These are phyloP conservation scores for Aspergillus piperis DNA, from an alignment of 2,329 filamentous ascomycete genomes.

Conservation along the genomic window DNA sequence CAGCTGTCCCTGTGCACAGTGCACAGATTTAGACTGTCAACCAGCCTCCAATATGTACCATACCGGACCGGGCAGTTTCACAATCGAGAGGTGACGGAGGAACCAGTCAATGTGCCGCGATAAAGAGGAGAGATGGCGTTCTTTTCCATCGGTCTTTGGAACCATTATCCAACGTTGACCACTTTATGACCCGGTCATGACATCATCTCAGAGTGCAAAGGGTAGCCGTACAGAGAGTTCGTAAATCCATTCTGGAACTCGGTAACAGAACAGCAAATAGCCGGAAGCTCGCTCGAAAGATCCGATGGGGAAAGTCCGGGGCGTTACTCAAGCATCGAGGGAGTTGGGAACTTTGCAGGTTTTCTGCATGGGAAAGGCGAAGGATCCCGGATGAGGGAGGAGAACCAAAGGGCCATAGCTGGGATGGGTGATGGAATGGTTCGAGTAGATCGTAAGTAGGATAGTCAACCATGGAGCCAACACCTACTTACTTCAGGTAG, in stretches of 20 bases:
- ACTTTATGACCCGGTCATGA: not conserved
- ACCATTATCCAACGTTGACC: not conserved
- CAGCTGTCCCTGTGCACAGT: not conserved
- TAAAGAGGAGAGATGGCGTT: not conserved
- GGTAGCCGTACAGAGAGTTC: not conserved
- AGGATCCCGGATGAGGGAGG: not conserved
- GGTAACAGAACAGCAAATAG: not conserved
- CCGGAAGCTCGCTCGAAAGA: not conserved
- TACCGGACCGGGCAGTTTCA: not conserved
- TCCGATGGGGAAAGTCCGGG: not conserved
- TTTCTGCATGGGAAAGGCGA: not conserved
- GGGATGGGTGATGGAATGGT: not conserved
- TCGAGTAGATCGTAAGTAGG: not conserved
- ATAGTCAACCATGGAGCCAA: not conserved
- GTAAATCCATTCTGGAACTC: not conserved
- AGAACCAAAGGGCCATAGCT: not conserved
- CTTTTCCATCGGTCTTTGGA: not conserved
- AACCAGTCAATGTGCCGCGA: not conserved
- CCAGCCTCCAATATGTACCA: not conserved
- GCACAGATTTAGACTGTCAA: not conserved
- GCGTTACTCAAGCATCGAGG: not conserved
- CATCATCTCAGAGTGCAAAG: not conserved
- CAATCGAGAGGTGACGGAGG: not conserved
- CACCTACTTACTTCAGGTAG: not conserved
- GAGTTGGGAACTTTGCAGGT: not conserved